Evolutionary conservation across 2,329 filamentous ascomycete species (phyloP).

Genomic region (Lasiodiplodia citricola): DNA sequence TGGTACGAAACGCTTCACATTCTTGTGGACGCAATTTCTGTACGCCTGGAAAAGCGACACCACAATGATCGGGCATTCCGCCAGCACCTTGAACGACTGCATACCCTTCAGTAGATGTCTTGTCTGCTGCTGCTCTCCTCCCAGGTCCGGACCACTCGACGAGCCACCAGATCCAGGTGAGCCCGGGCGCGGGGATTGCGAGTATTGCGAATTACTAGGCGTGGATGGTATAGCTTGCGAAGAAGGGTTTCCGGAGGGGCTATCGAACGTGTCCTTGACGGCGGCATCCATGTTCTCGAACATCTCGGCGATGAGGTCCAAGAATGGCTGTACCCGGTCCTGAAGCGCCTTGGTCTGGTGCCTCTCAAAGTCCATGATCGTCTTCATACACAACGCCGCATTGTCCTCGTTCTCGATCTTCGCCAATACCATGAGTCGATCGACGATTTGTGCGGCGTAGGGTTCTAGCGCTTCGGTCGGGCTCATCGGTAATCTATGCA

Average conservation of each 20-base stretch:
- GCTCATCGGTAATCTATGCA: constrained; percentile 81
- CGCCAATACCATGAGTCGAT: constrained; percentile 86
- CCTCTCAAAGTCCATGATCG: constrained; percentile 93
- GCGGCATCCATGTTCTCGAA: constrained; percentile 95
- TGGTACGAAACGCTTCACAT: constrained; percentile 91
- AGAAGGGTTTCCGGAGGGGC: constrained; percentile 53
- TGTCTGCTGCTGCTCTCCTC: constrained; percentile 79
- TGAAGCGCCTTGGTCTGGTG: constrained; percentile 84
- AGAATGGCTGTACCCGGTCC: constrained; percentile 85
- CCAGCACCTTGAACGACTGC: constrained; percentile 98
- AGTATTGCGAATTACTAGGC: constrained; percentile 66
- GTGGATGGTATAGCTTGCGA: constrained; percentile 67
- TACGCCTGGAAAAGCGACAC: constrained; percentile 98
- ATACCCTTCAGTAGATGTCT: constrained; percentile 88
- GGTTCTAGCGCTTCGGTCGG: constrained; percentile 83
- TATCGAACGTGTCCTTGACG: constrained; percentile 94
- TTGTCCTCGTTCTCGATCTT: constrained; percentile 97
- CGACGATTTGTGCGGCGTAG: constrained; percentile 86
- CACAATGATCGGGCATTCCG: constrained; percentile 97
- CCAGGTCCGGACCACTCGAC: constrained; percentile 72
- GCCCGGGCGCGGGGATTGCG: constrained; percentile 86
- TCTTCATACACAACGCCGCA: constrained; percentile 97
- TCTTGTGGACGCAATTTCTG: constrained; percentile 75
- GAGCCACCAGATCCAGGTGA: constrained; percentile 87
- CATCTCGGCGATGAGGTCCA: constrained; percentile 91